Evolutionary conservation across 1,139 yeast species (phyloP).

Genomic region (Debaryomyces nepalensis): DNA sequence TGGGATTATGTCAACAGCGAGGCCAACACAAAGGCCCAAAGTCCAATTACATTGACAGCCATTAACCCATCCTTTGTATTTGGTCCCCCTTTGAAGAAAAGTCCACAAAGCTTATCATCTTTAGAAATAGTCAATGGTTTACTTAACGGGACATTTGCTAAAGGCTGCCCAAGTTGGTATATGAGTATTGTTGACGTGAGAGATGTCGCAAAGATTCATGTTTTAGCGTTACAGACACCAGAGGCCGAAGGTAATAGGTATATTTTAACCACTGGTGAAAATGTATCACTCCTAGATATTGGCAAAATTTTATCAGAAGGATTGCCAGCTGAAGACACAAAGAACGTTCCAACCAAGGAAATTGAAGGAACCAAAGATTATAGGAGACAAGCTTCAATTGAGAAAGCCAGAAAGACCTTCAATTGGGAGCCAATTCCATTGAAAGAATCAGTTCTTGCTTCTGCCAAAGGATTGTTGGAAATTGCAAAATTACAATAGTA

Average conservation of each 20-base stretch:
- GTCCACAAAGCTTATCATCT: slow-evolving; percentile 2
- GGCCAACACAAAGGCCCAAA: slow-evolving; percentile 12
- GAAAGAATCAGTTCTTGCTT: neutral
- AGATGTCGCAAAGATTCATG: slow-evolving; percentile 24
- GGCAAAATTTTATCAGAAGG: slow-evolving; percentile 1
- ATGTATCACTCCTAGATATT: slow-evolving; percentile 3
- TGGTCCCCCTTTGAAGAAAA: slow-evolving; percentile 21
- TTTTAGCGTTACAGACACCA: slow-evolving; percentile 17
- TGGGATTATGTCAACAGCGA: slow-evolving; percentile 18
- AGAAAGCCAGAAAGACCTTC: slow-evolving; percentile 7
- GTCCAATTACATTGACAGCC: slow-evolving; percentile 18
- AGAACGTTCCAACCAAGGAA: slow-evolving; percentile 8
- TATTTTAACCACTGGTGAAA: slow-evolving; percentile 6
- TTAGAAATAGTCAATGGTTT: neutral
- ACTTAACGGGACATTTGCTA: slow-evolving; percentile 3
- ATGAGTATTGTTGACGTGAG: slow-evolving; percentile 22
- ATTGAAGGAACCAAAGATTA: slow-evolving; percentile 1
- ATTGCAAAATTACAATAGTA: too few species aligned
- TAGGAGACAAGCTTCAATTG: slow-evolving; percentile 1
- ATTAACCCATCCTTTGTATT: slow-evolving; percentile 24
- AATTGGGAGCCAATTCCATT: slow-evolving; percentile 12
- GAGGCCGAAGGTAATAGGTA: slow-evolving; percentile 20
- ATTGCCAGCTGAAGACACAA: slow-evolving; percentile 3
- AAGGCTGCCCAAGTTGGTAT: slow-evolving; percentile 1
- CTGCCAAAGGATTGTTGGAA: slow-evolving; percentile 4